Base-by-base conservation (phyloP, 2,329 filamentous ascomycete species). In the Fusarium nurragi region DNA sequence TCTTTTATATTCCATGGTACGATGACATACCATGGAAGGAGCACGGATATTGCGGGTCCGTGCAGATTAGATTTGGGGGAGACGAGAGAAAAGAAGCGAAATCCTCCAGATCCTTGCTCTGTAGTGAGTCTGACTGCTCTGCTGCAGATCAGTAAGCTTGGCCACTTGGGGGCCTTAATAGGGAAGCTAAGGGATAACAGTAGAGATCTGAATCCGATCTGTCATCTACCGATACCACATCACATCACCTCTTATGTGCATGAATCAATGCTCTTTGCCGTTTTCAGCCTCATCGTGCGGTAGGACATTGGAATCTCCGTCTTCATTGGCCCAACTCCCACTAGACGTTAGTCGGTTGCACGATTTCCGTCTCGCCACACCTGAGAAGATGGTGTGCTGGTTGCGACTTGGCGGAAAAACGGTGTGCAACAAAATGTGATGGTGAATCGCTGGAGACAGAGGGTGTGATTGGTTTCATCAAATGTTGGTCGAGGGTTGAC, bases 301-400 rank as follows among this genome's bases (percentile, higher is more conserved):
- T 23, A 34, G 19, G 36, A 40, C 16, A 23, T 19, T 12, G 36
- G 40, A 41, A 25, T 18, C 18, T 18, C 25, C 11, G 37, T 32
- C 18, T 48, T 26, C 14, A 61, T 61, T 61, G 48, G 56, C 22
- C 36, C 22, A 11, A n/a, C 25, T 34, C 26, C 25, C 30, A 14
- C 56, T 61, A 60, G 12, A 38, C 38, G 30, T 52, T 60, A 39
- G 56, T 5, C 14, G 18, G 23, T 56, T 61, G 56, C 25, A 61
- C 22, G 30, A 49, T 61, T 28, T 44, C 26, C 39, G 32, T 61
- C 50, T 56, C 23, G 57, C 57, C 56, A 45, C 58, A 41, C 40
- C 11, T 16, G 26, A 30, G 19, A 23, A 34, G 32, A 49, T 44
- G 30, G 26, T n/a, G 26, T 22, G 36, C 19, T 38, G 16, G n/a